Percentiles rank a stretch among this genome's conserved stretches.
Conservation (phyloP, 495 filamentous ascomycete species). For the Neurospora intermedia region DNA sequence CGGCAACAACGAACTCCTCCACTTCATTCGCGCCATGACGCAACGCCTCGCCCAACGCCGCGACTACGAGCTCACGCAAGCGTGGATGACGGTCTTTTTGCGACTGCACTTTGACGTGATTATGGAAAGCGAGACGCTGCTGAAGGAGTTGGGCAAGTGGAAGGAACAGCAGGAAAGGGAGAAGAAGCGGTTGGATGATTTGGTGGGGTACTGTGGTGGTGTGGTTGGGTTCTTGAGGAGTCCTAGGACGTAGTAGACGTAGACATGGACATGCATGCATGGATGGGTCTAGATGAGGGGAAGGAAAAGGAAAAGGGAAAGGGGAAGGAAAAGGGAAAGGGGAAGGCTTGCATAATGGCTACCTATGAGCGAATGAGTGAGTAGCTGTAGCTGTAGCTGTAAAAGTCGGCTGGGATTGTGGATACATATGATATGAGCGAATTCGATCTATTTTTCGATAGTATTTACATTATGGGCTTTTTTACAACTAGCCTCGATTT, state of each 20-base stretch:
- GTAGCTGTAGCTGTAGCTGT: not conserved
- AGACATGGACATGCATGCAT: not conserved
- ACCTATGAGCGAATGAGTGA: not conserved
- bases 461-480: not conserved
- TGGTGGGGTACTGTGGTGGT: conserved; percentile 80
- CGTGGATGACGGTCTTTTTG: conserved; percentile 92
- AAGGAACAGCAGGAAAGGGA: conserved; percentile 55
- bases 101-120: conserved; percentile 53
- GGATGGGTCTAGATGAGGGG: not conserved
- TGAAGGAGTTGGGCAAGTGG: conserved; percentile 51
- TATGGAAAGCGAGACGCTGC: conserved; percentile 29
- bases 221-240: conserved; percentile 83
- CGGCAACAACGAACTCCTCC: conserved; percentile 34
- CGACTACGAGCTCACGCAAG: conserved; percentile 89
- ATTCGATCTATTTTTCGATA: not conserved
- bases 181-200: conserved; percentile 53
- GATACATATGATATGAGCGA: not conserved
- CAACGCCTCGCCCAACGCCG: conserved; percentile 48
- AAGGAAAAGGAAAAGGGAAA: not conserved
- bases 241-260: conserved; percentile 32
- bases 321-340: not conserved
- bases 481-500: not conserved
- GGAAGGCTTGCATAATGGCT: not conserved
- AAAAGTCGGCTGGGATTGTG: not conserved
- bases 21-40: conserved; percentile 70